phyloP scores from a whole-genome alignment of 352 stramenopile species.

The Elongisporangium anandrum region DNA sequence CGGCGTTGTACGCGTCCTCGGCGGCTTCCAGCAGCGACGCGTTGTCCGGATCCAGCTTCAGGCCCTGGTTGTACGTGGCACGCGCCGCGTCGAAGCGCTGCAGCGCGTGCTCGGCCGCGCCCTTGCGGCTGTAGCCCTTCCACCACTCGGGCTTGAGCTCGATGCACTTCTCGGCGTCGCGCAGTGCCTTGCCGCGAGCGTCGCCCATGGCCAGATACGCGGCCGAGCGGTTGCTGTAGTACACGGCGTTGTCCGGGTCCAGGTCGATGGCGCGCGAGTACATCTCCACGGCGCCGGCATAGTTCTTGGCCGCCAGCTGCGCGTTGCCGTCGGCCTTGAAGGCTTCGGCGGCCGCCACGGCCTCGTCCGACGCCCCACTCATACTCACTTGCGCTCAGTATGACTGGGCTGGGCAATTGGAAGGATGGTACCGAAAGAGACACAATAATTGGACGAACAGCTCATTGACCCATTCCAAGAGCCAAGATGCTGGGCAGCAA shows the following conservation, averaged over 20 bases:
- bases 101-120: constrained; percentile 72
- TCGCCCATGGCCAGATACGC: constrained; percentile 78
- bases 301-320: constrained; percentile 58
- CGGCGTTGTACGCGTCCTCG: constrained; percentile 70
- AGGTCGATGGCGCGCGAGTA: constrained; percentile 82
- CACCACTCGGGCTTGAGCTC: constrained; percentile 76
- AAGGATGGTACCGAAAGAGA: not conserved
- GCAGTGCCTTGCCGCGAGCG: constrained; percentile 71
- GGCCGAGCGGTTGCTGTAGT: constrained; percentile 83
- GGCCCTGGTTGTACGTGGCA: constrained; percentile 61
- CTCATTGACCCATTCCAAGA: not conserved
- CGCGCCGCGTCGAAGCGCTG: constrained; percentile 69
- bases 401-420: not conserved
- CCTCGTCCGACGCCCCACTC: constrained; percentile 24
- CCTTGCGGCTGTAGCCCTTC: constrained; percentile 86
- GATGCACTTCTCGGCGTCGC: constrained; percentile 77
- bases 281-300: constrained; percentile 66
- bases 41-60: constrained; percentile 72
- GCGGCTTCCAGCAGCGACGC: constrained; percentile 52
- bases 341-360: constrained; percentile 60
- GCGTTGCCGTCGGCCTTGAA: constrained; percentile 86
- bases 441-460: not conserved
- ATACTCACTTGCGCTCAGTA: not conserved
- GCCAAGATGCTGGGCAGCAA: not conserved
- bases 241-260: constrained; percentile 82